Conservation (phyloP, 768 basidiomycete species). For the Xerocomellus chrysenteron region DNA sequence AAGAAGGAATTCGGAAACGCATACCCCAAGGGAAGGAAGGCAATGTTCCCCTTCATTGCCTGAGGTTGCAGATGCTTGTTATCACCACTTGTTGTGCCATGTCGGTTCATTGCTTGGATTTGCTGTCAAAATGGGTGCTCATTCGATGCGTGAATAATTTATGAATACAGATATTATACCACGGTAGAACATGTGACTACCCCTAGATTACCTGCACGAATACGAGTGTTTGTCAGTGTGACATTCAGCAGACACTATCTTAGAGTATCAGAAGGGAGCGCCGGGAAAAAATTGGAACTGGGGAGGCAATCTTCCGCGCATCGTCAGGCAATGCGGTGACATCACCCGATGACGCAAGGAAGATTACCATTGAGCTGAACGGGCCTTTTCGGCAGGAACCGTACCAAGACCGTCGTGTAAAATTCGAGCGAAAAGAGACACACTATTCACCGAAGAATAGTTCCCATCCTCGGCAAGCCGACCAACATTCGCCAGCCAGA, state of each 20-base stretch:
- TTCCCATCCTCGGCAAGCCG: too few relatives aligned
- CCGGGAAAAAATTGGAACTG: constrained; percentile 52
- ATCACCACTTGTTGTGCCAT: not conserved
- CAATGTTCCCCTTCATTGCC: constrained; percentile 67
- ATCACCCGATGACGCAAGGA: too few relatives aligned
- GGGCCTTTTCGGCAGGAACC: constrained; percentile 77
- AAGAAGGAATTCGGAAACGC: constrained; percentile 91
- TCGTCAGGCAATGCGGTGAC: too few relatives aligned
- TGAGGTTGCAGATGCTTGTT: not conserved
- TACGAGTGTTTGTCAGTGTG: not conserved
- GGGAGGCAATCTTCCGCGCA: too few relatives aligned
- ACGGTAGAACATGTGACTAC: not conserved
- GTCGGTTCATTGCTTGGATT: not conserved
- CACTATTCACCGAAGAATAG: not conserved
- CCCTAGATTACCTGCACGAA: not conserved
- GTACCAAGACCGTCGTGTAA: constrained; percentile 68
- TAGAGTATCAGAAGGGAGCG: constrained; percentile 62
- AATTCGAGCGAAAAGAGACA: not conserved
- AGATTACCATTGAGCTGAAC: constrained; percentile 52
- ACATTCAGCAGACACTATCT: not conserved
- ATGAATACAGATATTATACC: not conserved
- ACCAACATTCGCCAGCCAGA: not conserved
- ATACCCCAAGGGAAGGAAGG: constrained; percentile 73
- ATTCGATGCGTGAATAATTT: not conserved
- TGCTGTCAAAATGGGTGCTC: not conserved